These are phyloP conservation scores for Pseudocercospora macadamiae DNA, from an alignment of 2,329 filamentous ascomycete genomes.

Conservation along the genomic window DNA sequence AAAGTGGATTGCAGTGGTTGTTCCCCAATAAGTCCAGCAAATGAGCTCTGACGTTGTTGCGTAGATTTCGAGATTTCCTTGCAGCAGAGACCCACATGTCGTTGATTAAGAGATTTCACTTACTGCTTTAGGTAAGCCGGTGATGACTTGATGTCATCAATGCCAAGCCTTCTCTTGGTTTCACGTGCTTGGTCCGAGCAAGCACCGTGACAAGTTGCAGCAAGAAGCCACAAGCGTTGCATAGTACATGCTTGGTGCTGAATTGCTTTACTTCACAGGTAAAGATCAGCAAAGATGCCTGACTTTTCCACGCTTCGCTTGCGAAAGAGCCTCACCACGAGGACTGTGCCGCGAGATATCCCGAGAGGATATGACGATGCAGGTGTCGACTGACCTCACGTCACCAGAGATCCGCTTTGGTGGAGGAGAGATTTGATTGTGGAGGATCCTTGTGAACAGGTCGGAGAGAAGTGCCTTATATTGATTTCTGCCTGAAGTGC, in stretches of 20 bases:
- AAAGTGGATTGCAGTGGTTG: not conserved
- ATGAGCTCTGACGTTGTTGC: not conserved
- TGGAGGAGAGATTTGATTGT: no score
- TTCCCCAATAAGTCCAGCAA: not conserved
- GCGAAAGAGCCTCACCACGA: not conserved
- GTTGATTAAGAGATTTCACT: not conserved
- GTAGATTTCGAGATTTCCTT: no score
- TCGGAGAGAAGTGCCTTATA: no score
- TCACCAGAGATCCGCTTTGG: no score
- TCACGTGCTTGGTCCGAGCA: slow-evolving; percentile 7
- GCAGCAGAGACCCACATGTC: no score
- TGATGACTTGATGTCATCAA: not conserved
- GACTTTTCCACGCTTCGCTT: slow-evolving; percentile 22
- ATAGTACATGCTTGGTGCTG: no score
- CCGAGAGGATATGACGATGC: no score
- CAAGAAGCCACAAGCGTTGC: slow-evolving; percentile 4
- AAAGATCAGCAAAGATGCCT: not conserved
- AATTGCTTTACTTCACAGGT: not conserved
- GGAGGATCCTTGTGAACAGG: no score
- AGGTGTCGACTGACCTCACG: no score
- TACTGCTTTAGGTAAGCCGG: slow-evolving; percentile 7
- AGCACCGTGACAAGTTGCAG: not conserved
- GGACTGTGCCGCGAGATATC: not conserved
- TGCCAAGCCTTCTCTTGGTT: not conserved
- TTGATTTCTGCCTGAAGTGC: no score